A percentile compares a stretch with the other conserved stretches of the same genome.
These are phyloP conservation scores for Exophiala alcalophila DNA, from an alignment of 2,329 filamentous ascomycete genomes.

Conservation along the genomic window DNA sequence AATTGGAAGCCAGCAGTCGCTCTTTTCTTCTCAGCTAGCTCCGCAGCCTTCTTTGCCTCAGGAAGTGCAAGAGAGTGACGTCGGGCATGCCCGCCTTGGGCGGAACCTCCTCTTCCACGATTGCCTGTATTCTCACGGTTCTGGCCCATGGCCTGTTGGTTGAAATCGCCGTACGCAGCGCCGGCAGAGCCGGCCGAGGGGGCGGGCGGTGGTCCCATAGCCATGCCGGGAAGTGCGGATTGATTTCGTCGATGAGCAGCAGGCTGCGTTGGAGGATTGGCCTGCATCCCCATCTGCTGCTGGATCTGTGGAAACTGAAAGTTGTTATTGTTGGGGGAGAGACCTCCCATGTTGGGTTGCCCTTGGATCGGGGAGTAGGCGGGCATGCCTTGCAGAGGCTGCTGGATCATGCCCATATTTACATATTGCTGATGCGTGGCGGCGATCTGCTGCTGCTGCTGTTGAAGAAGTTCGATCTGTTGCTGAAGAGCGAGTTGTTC, in stretches of 20 bases:
- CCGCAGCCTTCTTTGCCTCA: conserved; percentile 96
- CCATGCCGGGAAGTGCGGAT: conserved; percentile 89
- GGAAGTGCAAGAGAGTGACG: conserved; percentile 91
- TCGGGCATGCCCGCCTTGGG: conserved; percentile 76
- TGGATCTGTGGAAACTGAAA: conserved; percentile 84
- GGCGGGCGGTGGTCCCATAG: conserved; percentile 85
- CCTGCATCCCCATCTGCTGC: conserved; percentile 62
- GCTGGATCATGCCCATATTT: conserved; percentile 93
- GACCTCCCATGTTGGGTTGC: conserved; percentile 65
- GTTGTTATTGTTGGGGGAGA: conserved; percentile 65
- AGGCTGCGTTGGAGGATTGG: conserved; percentile 74
- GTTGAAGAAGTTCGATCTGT: conserved; percentile 94
- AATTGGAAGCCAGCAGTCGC: conserved; percentile 95
- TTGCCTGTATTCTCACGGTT: conserved; percentile 68
- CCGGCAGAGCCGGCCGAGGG: conserved; percentile 85
- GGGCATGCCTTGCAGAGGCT: conserved; percentile 69
- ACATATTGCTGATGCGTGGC: conserved; percentile 96
- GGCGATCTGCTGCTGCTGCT: conserved; percentile 96
- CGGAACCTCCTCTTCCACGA: conserved; percentile 70
- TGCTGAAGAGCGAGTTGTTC: conserved; percentile 97
- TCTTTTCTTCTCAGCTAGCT: conserved; percentile 93
- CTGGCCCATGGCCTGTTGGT: conserved; percentile 62
- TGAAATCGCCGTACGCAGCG: conserved; percentile 74
- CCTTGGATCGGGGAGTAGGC: conserved; percentile 76
- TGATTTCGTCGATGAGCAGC: conserved; percentile 94